Evolutionary conservation across 1,284 basidiomycete species (phyloP), one percentile per base, ranked within the genome.

Genomic region (Vanrija sp.): DNA sequence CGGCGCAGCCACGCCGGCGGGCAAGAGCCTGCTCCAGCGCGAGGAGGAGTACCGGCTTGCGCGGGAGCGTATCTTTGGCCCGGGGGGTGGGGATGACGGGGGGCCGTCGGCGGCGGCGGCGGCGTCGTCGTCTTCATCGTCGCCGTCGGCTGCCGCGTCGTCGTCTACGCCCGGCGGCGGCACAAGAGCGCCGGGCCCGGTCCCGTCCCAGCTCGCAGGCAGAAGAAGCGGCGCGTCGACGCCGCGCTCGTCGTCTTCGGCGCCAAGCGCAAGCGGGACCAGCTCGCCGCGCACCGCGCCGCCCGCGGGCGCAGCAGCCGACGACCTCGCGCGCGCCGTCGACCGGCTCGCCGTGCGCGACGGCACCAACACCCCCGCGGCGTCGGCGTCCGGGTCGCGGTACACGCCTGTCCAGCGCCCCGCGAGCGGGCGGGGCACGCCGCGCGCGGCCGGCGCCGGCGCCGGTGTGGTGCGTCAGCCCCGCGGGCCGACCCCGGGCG

Each of bases 31-130:
- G 40, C 52, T 55, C 4, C 61, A 62, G 54, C 38, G 61, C 5
- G 61, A 62, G 42, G 61, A 62, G 52, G 61, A 62, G 47, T 62
- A 62, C 51, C 54, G 61, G 2, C 44, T 62, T 1, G 61, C 61
- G 8, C 51, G 61, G 14, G 61, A 62, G 52, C 49, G 61, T 3
- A 62, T 62, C 55, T 62, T 62, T 43, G 61, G 59, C 12, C 25
- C 49, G 12, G 25, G 29, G 10, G 26, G 15, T 0, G 25, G 38
- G 43, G 52, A 39, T 23, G 43, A 40, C 34, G 34, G 5, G 4
- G 38, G 38, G 39, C 15, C 46, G n/a, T n/a, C 39, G 8, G 16
- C 10, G 8, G n/a, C 39, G 19, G 42, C n/a, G 10, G 34, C 9
- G 4, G 38, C 23, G 39, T 16, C 46, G n/a, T n/a, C 39, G 8